phyloP scores from a whole-genome alignment of 768 basidiomycete species.

The Lepiota venenata region DNA sequence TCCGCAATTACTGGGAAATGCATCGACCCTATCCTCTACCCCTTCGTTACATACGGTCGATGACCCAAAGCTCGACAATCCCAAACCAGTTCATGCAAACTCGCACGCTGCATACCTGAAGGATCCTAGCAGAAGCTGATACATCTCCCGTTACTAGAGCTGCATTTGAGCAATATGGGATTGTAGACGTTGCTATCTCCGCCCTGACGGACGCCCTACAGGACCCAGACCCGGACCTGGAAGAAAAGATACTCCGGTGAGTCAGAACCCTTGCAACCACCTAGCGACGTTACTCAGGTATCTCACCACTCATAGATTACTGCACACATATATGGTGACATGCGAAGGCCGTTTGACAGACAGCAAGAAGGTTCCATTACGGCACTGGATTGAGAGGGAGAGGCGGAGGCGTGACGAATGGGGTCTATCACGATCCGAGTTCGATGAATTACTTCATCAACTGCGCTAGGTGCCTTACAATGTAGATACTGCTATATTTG shows the following conservation, averaged over 20 bases:
- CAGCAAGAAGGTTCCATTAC: constrained; percentile 24
- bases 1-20: neutral
- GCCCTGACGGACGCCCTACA: constrained; percentile 54
- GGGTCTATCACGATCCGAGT: constrained; percentile 25
- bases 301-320: neutral
- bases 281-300: too few relatives aligned
- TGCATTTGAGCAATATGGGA: constrained; percentile 43
- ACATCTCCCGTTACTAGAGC: constrained; percentile 47
- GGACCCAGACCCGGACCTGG: constrained; percentile 57
- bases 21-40: constrained; percentile 7
- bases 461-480: constrained; percentile 1
- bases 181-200: constrained; percentile 49
- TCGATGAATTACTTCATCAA: constrained; percentile 19
- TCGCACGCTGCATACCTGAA: constrained; percentile 66
- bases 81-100: constrained; percentile 57
- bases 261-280: constrained; percentile 14
- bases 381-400: constrained; percentile 26
- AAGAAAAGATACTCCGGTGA: constrained; percentile 60
- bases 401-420: constrained; percentile 18
- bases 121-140: constrained; percentile 47
- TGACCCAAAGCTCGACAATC: neutral
- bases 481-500: neutral
- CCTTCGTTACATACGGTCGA: constrained; percentile 20
- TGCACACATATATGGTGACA: constrained; percentile 42
- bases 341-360: constrained; percentile 31